These are phyloP conservation scores for Rhododendron ferrugineum DNA, from an alignment of 148 eudicot genomes.

Conservation along the genomic window DNA sequence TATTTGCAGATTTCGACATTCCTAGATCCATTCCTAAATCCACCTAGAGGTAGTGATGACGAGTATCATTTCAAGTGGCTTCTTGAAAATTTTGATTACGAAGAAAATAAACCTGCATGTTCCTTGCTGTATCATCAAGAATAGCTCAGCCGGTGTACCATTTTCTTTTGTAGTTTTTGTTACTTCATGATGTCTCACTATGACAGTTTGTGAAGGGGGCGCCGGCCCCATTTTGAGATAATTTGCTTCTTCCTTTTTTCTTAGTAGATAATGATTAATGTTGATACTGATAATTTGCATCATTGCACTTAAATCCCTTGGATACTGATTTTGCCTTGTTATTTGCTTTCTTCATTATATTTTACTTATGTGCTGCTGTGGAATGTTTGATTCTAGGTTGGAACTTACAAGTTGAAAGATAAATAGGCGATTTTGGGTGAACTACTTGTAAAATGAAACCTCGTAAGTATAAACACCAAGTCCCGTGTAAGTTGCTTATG, in stretches of 20 bases:
- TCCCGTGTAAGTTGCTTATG: not conserved
- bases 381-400: not conserved
- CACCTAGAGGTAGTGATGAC: conserved; percentile 12
- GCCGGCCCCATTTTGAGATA: not conserved
- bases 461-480: not conserved
- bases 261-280: not conserved
- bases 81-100: not conserved
- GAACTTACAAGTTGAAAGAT: not conserved
- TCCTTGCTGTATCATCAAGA: not conserved
- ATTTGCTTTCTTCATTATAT: not conserved
- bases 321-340: not conserved
- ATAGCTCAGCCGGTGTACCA: not conserved
- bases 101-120: not conserved
- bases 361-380: not conserved
- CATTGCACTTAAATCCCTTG: not conserved
- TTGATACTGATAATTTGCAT: not conserved
- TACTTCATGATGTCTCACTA: not conserved
- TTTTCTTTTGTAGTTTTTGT: not conserved
- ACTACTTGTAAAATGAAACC: not conserved
- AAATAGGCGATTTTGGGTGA: not conserved
- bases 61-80: not conserved
- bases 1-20: conserved; percentile 63
- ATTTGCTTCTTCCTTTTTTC: not conserved
- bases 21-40: conserved; percentile 68
- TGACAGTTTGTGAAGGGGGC: not conserved